A percentile compares a stretch with the other conserved stretches of the same genome.
These are phyloP conservation scores for Apophysomyces sp. DNA, from an alignment of 371 early-diverging fungal species.

Conservation along the genomic window DNA sequence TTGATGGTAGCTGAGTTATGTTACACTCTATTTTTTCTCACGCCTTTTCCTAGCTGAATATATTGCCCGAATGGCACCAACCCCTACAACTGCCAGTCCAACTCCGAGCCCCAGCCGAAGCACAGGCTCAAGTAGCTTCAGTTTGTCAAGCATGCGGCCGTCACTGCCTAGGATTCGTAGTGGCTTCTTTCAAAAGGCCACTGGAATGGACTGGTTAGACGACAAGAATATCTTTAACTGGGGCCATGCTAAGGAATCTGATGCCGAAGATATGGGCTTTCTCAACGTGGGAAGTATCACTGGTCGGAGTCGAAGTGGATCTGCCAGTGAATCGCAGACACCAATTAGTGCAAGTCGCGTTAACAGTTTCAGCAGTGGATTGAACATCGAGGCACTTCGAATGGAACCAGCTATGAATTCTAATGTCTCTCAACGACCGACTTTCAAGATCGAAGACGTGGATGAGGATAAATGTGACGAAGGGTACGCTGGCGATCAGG, in stretches of 20 bases:
- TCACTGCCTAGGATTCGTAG: slow-evolving; percentile 22
- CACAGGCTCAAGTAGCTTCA: slow-evolving; percentile 18
- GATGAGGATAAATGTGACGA: slow-evolving; percentile 20
- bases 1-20: slow-evolving; percentile 35
- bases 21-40: neutral
- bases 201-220: slow-evolving; percentile 41
- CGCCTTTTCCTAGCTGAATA: slow-evolving; percentile 13
- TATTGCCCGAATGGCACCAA: slow-evolving; percentile 15
- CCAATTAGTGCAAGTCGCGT: slow-evolving; percentile 19
- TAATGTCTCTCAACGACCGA: slow-evolving; percentile 8
- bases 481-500: slow-evolving; percentile 25
- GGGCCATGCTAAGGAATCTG: slow-evolving; percentile 28
- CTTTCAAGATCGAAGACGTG: slow-evolving; percentile 19
- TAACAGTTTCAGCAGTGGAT: slow-evolving; percentile 21
- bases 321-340: slow-evolving; percentile 25
- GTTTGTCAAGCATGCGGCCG: slow-evolving; percentile 12
- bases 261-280: slow-evolving; percentile 14
- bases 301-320: slow-evolving; percentile 17
- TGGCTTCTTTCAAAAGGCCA: slow-evolving; percentile 26
- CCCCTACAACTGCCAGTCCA: neutral
- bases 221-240: slow-evolving; percentile 53
- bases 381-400: slow-evolving; percentile 14
- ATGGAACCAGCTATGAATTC: slow-evolving; percentile 13
- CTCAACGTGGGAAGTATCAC: slow-evolving; percentile 15
- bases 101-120: slow-evolving; percentile 10